phyloP scores from a whole-genome alignment of 140 eudicot genomes.

The Ambrosia hybrid region DNA sequence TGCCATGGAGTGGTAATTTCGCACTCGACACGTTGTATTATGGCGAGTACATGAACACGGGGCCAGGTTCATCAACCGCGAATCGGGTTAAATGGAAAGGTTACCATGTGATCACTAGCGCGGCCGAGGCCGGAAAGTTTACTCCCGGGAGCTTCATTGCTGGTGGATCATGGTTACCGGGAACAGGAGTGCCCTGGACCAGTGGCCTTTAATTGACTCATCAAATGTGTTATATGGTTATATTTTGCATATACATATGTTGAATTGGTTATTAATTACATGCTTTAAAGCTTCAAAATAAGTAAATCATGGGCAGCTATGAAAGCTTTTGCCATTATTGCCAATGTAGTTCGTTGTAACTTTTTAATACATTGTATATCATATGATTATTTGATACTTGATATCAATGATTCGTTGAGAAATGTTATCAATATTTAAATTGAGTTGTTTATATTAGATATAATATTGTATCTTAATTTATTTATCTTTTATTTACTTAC shows the following conservation, averaged over 20 bases:
- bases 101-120: slow-evolving; percentile 43
- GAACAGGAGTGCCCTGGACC: slow-evolving; percentile 40
- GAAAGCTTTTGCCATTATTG: slow-evolving; percentile 1
- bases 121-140: slow-evolving; percentile 38
- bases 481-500: too few relatives aligned
- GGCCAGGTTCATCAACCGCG: slow-evolving; percentile 39
- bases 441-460: too few relatives aligned
- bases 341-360: background rate
- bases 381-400: background rate
- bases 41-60: slow-evolving; percentile 52
- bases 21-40: slow-evolving; percentile 47
- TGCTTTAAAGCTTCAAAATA: slow-evolving; percentile 14
- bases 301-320: slow-evolving; percentile 9
- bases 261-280: slow-evolving; percentile 18
- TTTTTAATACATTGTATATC: background rate
- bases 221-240: background rate
- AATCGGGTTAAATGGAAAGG: slow-evolving; percentile 52
- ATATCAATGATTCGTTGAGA: background rate
- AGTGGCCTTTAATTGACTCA: slow-evolving; percentile 33
- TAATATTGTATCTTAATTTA: too few relatives aligned
- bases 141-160: slow-evolving; percentile 41
- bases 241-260: background rate
- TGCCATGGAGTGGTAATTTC: slow-evolving; percentile 47
- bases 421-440: too few relatives aligned
- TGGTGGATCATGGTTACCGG: slow-evolving; percentile 62